Percentiles rank a stretch among this genome's conserved stretches.
Conservation (phyloP, 2,329 filamentous ascomycete species). For the Colletotrichum cordylinicola region DNA sequence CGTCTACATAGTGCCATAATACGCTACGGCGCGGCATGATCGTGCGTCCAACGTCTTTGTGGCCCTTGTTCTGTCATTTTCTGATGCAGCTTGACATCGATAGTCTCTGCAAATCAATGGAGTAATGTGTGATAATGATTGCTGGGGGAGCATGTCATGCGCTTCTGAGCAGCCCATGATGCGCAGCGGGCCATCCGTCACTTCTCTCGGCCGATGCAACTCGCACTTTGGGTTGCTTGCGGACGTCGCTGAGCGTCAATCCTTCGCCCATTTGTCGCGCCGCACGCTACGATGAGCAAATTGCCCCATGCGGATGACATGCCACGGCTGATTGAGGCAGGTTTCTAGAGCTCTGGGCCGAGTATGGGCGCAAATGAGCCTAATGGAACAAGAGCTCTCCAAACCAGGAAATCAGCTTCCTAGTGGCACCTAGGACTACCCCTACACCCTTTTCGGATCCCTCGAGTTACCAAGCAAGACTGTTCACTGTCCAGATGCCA, state of each 20-base stretch:
- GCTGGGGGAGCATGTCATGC: neutral
- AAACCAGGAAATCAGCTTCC: slow-evolving; percentile 22
- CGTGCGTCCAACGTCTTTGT: neutral
- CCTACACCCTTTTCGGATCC: slow-evolving; percentile 7
- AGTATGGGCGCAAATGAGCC: slow-evolving; percentile 16
- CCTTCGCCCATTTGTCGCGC: neutral
- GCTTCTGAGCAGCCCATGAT: neutral
- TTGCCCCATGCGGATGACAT: slow-evolving; percentile 11
- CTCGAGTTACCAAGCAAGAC: neutral
- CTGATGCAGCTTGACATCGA: slow-evolving; percentile 23
- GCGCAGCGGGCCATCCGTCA: neutral
- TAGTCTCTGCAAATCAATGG: slow-evolving; percentile 24
- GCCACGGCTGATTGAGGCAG: slow-evolving; percentile 22
- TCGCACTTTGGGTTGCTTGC: neutral
- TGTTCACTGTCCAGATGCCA: neutral
- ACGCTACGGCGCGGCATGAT: neutral
- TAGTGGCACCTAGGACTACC: slow-evolving; percentile 8
- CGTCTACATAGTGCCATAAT: neutral
- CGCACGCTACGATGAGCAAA: neutral
- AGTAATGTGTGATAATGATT: slow-evolving; percentile 25
- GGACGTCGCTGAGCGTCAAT: neutral
- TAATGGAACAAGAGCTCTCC: slow-evolving; percentile 9
- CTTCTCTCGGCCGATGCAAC: neutral
- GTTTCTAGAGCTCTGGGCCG: slow-evolving; percentile 13
- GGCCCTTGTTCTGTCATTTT: neutral